Evolutionary conservation across 2,329 filamentous ascomycete genomes (phyloP).

Genomic region (Colletotrichum viniferum): DNA sequence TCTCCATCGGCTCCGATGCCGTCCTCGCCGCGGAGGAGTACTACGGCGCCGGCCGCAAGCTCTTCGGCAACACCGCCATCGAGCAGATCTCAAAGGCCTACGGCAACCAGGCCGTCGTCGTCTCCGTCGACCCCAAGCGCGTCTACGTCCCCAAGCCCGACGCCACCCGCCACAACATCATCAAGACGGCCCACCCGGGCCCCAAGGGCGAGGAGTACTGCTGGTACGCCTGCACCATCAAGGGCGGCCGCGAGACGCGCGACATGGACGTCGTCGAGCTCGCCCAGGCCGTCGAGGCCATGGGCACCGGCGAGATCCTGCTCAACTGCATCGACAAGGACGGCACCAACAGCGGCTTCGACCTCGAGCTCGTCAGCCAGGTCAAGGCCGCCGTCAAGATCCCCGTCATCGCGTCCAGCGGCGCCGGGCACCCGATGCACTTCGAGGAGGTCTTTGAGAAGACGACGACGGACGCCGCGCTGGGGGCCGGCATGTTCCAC

Average conservation of each 20-base stretch:
- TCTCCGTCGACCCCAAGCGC: conserved; percentile 91
- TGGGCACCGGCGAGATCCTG: conserved; percentile 93
- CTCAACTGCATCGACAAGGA: conserved; percentile 98
- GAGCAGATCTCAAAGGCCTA: conserved; percentile 94
- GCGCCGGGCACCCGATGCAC: conserved; percentile 85
- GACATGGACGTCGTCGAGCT: conserved; percentile 93
- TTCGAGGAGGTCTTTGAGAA: conserved; percentile 89
- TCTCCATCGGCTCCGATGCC: conserved; percentile 94
- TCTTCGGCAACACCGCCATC: conserved; percentile 86
- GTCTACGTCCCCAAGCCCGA: conserved; percentile 79
- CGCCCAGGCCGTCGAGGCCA: conserved; percentile 86
- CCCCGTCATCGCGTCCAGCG: conserved; percentile 93
- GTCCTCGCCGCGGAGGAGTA: conserved; percentile 93
- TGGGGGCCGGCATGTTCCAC: conserved; percentile 98
- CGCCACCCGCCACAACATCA: conserved; percentile 74
- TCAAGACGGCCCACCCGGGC: conserved; percentile 73
- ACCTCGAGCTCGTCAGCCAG: conserved; percentile 86
- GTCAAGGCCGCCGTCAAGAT: conserved; percentile 89
- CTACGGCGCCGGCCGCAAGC: conserved; percentile 69
- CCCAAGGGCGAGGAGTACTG: conserved; percentile 80
- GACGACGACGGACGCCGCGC: conserved; percentile 87
- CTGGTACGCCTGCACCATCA: conserved; percentile 98
- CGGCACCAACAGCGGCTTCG: conserved; percentile 92
- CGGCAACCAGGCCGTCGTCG: conserved; percentile 95
- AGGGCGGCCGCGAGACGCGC: conserved; percentile 91